Conservation (phyloP, 1,284 basidiomycete genomes). For the Apiotrichum gamsii region DNA sequence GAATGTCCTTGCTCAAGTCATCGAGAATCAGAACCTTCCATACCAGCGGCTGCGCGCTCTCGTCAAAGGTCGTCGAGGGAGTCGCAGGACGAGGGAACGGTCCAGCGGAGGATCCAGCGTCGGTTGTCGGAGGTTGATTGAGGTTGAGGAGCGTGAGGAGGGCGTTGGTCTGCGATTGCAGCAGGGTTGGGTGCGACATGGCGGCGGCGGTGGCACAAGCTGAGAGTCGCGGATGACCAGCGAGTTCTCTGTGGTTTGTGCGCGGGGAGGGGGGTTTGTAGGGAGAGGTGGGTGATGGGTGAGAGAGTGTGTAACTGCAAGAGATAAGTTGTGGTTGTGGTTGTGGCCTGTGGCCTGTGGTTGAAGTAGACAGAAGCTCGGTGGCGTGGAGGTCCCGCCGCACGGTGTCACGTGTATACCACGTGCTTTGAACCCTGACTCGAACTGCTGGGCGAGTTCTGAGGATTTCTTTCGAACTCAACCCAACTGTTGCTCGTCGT, state of each 20-base stretch:
- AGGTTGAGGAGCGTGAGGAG: constrained; percentile 52
- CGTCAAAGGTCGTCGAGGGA: constrained; percentile 32
- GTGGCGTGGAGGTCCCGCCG: not conserved
- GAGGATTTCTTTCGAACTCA: not conserved
- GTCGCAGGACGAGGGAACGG: constrained; percentile 37
- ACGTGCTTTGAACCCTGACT: not conserved
- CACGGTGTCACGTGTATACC: not conserved
- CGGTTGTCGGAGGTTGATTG: constrained; percentile 38
- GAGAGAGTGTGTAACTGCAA: not conserved
- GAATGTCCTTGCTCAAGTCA: constrained; percentile 89
- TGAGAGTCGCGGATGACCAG: no score
- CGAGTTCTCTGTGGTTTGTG: no score
- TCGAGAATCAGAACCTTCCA: constrained; percentile 98
- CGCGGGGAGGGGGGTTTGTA: no score
- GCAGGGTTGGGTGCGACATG: constrained; percentile 46
- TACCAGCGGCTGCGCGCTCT: constrained; percentile 60
- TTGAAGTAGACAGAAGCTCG: no score
- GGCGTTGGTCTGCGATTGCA: constrained; percentile 49
- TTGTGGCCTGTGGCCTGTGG: no score
- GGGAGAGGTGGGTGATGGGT: not conserved
- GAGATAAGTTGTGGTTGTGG: no score
- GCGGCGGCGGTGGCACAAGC: not conserved
- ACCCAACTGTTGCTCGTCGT: not conserved
- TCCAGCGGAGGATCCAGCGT: constrained; percentile 24
- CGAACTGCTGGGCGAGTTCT: not conserved